Evolutionary conservation across 2,329 filamentous ascomycete species (phyloP).

Genomic region (Fusarium sp.): DNA sequence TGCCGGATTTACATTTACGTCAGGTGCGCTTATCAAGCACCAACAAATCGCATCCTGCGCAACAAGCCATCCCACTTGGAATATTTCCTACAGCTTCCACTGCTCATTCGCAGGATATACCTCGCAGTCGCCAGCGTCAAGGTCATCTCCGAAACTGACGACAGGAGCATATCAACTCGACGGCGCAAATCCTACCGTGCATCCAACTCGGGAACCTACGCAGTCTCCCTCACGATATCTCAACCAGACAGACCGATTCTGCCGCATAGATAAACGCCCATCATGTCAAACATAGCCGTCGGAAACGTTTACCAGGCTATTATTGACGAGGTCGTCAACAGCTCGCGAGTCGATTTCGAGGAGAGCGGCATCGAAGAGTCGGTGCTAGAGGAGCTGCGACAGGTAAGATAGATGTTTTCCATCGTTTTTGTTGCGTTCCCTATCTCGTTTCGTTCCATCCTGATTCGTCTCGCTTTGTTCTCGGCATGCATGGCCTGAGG

Average conservation of each 20-base stretch:
- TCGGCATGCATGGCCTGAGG: constrained; percentile 10
- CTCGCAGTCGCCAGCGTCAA: neutral
- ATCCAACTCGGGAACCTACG: neutral
- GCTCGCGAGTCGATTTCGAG: constrained; percentile 94
- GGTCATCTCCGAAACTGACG: neutral
- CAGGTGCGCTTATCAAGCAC: constrained; percentile 28
- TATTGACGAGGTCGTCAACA: constrained; percentile 88
- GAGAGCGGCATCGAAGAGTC: constrained; percentile 92
- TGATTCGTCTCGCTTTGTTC: constrained; percentile 1
- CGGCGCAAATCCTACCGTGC: constrained; percentile 20
- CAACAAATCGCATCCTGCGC: neutral
- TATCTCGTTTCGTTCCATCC: neutral
- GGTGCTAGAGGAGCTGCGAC: constrained; percentile 86
- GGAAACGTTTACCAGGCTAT: constrained; percentile 84
- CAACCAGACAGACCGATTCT: constrained; percentile 1
- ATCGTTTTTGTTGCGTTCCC: constrained; percentile 13
- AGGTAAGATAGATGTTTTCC: constrained; percentile 70
- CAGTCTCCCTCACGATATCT: constrained; percentile 2
- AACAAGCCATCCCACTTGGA: neutral
- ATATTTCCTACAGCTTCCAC: neutral
- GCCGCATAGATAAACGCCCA: constrained; percentile 39
- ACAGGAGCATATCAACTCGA: constrained; percentile 3
- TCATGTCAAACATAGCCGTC: constrained; percentile 71
- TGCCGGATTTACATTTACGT: constrained; percentile 26
- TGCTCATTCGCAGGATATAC: constrained; percentile 6